Base-by-base conservation (phyloP, 352 stramenopile species). In the Globisporangium mamillatum region DNA sequence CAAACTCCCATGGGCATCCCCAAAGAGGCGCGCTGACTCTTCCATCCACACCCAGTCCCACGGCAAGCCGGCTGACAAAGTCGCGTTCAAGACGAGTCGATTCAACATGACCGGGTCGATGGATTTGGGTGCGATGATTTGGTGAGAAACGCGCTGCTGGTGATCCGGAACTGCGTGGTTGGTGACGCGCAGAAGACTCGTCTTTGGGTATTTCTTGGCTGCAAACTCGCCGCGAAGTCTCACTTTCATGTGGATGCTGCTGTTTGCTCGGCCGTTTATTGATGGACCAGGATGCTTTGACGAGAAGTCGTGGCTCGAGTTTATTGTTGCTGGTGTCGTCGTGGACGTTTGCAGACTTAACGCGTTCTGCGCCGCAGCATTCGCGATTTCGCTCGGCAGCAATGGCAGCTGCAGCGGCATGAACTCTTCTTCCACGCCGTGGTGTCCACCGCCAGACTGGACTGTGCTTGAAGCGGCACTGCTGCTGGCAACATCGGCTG, bases 1-100 rank as follows among this genome's bases (percentile, higher is more conserved):
- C 4, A 89, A 56, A 53, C 77, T 74, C 6, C 64, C 67, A 29
- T 79, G 52, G 3, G 62, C 16, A 25, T 73, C 59, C 6, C 73
- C 71, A 69, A 89, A 73, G 29, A 83, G 41, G 1, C 60, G 64
- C 38, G 63, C 66, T 3, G 80, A 77, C 48, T 90, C 77, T 52
- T 89, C 81, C 58, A 77, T 81, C 59, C 75, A 79, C 34, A 81
- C 62, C 82, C 82, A 93, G 70, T 91, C 80, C 72, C 79, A 80
- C 10, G 85, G 81, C 1, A 91, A 41, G 0, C 64, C 70, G 14
- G 68, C 68, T 9, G 79, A 75, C 6, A 89, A 62, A 0, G 81
- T 88, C 14, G 82, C 78, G 20, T 67, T 81, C n/a, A 79, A 25
- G 8, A 89, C 66, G 4, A 84, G 67, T 18, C 75, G 75, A 55